Percentiles rank a stretch among this genome's conserved stretches.
Conservation (phyloP, 495 filamentous ascomycete species). For the Usnea hakonensis region DNA sequence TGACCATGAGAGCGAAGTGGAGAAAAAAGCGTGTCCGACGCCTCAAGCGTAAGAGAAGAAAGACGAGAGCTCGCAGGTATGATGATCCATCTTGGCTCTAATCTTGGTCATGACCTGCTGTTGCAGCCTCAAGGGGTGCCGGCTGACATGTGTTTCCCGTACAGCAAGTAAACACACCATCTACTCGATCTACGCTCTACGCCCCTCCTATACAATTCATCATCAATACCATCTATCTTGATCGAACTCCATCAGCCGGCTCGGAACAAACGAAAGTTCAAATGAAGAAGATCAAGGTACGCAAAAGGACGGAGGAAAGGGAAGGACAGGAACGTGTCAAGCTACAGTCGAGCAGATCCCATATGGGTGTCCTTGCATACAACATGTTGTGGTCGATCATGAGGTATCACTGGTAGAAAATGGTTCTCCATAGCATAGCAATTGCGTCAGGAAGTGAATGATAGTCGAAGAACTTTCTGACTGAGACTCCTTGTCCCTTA, state of each 20-base stretch:
- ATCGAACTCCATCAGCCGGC: constrained; percentile 1
- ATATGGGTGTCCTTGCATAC: constrained; percentile 15
- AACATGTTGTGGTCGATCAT: constrained; percentile 3
- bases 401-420: constrained; percentile 1
- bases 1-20: constrained; percentile 98
- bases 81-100: constrained; percentile 25
- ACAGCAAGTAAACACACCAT: constrained; percentile 27
- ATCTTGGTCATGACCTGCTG: background rate
- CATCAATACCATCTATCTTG: background rate
- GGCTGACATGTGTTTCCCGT: constrained; percentile 1
- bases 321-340: constrained; percentile 11
- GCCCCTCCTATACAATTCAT: constrained; percentile 1
- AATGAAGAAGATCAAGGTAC: constrained; percentile 6
- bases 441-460: constrained; percentile 3
- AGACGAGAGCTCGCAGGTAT: constrained; percentile 91
- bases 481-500: background rate
- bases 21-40: constrained; percentile 98
- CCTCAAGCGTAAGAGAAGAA: constrained; percentile 98
- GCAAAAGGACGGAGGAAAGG: constrained; percentile 4
- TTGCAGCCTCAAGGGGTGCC: background rate
- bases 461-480: background rate
- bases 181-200: constrained; percentile 21
- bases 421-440: constrained; percentile 2
- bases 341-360: constrained; percentile 6
- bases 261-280: constrained; percentile 3